Base-by-base conservation (phyloP, 2,329 filamentous ascomycete species). In the Aquanectria penicillioides region DNA sequence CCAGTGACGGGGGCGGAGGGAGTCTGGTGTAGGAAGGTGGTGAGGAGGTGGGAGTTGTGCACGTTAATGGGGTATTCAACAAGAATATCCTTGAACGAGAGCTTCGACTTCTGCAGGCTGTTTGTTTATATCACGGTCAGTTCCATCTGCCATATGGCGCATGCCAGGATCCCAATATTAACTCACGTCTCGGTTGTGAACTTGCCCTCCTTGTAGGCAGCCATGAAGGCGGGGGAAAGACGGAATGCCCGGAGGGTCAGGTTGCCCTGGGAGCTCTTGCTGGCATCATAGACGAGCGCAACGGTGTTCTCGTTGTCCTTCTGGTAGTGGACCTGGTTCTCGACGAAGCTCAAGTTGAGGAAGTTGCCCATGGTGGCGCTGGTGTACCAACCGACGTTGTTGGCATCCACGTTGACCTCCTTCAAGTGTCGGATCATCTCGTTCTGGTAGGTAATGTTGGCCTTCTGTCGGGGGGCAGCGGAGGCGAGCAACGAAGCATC, bases 311-410 rank as follows among this genome's bases (percentile, higher is more conserved):
- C 92, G 76, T 97, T 97, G 71, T 96, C 92, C 78, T 92, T 95
- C 83, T 99, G 95, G 83, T 97, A 98, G 82, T 94, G 91, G 80
- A 89, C 93, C 79, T 97, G 94, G 83, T 98, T 99, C 86, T 99
- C 95, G 78, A 99, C 92, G 75, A 97, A 94, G 83, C 90, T 92
- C 74, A 91, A 78, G 83, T 94, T 97, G 83, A 98, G 86, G 71
- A 98, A 98, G 84, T 97, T 98, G 78, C 95, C 95, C 92, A 99
- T 96, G 78, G 93, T 97, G 64, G 94, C 93, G 81, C 93, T 97
- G 59, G 93, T 97, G 82, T 99, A 99, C 94, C 94, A 99, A 72
- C 95, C 95, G 60, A 97, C 93, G 73, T 93, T 96, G 83, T 98
- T 97, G 67, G 95, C 95, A 77, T 99, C 95, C 59, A 98, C 92